Evolutionary conservation across 192 early-diverging fungal genomes (phyloP).

Genomic region (Anaeromyces robustus): DNA sequence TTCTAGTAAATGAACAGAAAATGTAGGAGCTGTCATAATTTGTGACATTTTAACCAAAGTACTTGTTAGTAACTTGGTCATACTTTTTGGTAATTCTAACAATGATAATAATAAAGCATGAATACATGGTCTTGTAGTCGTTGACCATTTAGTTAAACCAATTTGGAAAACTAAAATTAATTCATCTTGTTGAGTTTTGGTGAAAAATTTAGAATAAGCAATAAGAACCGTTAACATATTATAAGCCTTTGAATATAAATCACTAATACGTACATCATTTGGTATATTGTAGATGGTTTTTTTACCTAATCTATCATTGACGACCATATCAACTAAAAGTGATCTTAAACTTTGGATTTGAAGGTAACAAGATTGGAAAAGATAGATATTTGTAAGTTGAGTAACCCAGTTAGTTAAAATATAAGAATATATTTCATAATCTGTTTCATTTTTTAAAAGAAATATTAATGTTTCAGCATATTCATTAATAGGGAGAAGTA

Average conservation of each 20-base stretch:
- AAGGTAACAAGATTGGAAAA: conserved; percentile 47
- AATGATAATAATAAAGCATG: conserved; percentile 65
- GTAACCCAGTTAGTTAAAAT: conserved; percentile 43
- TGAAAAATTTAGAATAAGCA: conserved; percentile 45
- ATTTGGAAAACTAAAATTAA: conserved; percentile 55
- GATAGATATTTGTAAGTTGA: conserved; percentile 57
- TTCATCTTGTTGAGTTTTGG: conserved; percentile 48
- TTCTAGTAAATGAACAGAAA: conserved; percentile 77
- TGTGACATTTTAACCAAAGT: conserved; percentile 63
- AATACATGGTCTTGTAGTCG: conserved; percentile 61
- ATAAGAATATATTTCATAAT: conserved; percentile 54
- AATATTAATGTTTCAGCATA: conserved; percentile 39
- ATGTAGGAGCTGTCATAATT: conserved; percentile 56
- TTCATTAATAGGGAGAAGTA: conserved; percentile 27
- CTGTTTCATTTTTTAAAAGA: conserved; percentile 46
- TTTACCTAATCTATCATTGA: conserved; percentile 30
- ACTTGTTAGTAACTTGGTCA: conserved; percentile 52
- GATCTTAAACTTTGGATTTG: conserved; percentile 32
- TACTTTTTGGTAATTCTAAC: conserved; percentile 51
- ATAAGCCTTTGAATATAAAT: conserved; percentile 47
- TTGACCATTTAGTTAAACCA: conserved; percentile 52
- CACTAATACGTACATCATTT: conserved; percentile 34
- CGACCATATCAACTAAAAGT: conserved; percentile 37
- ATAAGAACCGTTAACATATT: conserved; percentile 49
- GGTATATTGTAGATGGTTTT: conserved; percentile 40